Base-by-base conservation (phyloP, 2,329 filamentous ascomycete species). In the Neodidymelliopsis sp. region DNA sequence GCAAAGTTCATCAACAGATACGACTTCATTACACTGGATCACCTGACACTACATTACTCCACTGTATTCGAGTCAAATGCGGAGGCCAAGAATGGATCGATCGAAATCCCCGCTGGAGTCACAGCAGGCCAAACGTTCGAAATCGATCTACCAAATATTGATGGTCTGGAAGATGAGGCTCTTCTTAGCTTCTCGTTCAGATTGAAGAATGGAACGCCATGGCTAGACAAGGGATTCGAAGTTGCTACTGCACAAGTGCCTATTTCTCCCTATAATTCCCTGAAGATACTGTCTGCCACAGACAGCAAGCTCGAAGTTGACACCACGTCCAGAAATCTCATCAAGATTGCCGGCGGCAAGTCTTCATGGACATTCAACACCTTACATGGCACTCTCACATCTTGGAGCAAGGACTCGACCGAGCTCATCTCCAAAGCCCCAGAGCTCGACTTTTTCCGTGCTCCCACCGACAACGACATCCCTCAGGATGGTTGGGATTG, bases 381-480 rank as follows among this genome's bases (percentile, higher is more conserved):
- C 1, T 77, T 79, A 0, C 80, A 85, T 50, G 81, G 86, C 49
- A 69, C 74, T 31, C 75, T 76, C 8, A 63, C 81, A 3, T 69
- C 66, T 8, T 62, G 63, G 30, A 54, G 57, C 16, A 55, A 72
- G 40, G 41, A 53, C 20, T 43, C 73, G 68, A 36, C 65, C 15
- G 15, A 77, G 22, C 33, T 71, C 9, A 62, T 72, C 24, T 50
- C 62, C 20, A 57, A 59, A 34, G 59, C 69, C 60, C 70, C 77
- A 0, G 63, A 68, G 7, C 76, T 81, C 1, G 74, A 76, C 5
- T 83, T 88, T 70, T 88, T 84, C 79, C 82, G 85, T 4, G 82
- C 85, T 0, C 79, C 80, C 11, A 88, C 85, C 0, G 83, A 89
- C 67, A 89, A 89, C 59, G 86, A 89, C 60, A 72, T 75, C 0